Evolutionary conservation across 2,329 filamentous ascomycete genomes (phyloP), one percentile per base, ranked within the genome.

Genomic region (Colletotrichum sojae): DNA sequence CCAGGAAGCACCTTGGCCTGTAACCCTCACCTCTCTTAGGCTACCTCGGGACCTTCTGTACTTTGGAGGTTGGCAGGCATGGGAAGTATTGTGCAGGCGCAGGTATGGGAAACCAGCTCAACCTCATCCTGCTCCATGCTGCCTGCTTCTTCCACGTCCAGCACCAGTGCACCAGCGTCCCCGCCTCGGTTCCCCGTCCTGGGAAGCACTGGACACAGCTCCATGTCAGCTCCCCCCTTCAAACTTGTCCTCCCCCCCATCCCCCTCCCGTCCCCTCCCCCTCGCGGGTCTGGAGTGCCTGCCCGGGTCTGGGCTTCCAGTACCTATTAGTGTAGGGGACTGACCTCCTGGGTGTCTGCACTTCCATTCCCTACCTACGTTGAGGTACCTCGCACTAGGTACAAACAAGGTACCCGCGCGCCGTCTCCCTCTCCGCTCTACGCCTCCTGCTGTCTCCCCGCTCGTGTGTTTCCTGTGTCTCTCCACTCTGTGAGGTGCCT

Each of bases 201-300:
- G 18, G 63, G 36, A 31, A 25, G 53, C 61, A 31, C 46, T 52
- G 60, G 27, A 25, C 27, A 40, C 45, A 59, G 45, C 56, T 59
- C 56, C 56, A 51, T 51, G 56, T 51, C 56, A 51, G 57, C 13
- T 43, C 46, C 46, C 57, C 57, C 57, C 46, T 60, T 60, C 57
- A 52, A 60, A 60, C 57, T 27, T 18, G 18, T 13, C 25, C 18
- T 46, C 56, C 56, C 25, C 18, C 57, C 56, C 56, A 59, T 25
- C 56, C 56, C 31, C 56, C 27, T 59, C 43, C 22, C 20, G 40
- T 27, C 25, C 43, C 56, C 56, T 48, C 55, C 40, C 54, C 31
- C 40, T 46, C 57, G 45, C 45, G 48, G 27, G 46, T 31, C 31
- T 40, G 51, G 13, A n/a, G 13, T 46, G 46, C 57, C 57, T 60